phyloP scores from a whole-genome alignment of 495 filamentous ascomycete genomes.

The Hypoxylon trugodes region DNA sequence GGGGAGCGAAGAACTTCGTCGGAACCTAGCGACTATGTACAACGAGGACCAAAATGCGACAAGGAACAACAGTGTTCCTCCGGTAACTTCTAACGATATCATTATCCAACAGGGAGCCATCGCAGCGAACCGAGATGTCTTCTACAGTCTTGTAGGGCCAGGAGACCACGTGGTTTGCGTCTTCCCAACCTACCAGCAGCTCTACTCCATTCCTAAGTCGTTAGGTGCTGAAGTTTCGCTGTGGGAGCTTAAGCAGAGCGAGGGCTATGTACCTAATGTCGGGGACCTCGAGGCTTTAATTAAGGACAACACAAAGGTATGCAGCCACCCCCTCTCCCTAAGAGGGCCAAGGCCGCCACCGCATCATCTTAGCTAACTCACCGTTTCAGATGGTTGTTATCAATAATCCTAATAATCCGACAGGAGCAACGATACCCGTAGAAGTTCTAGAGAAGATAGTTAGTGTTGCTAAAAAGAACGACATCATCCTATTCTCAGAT shows the following conservation, averaged over 20 bases:
- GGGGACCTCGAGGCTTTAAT: constrained; percentile 73
- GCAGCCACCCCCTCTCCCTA: no score
- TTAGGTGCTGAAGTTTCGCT: constrained; percentile 83
- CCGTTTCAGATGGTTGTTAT: constrained; percentile 53
- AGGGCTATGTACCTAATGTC: constrained; percentile 73
- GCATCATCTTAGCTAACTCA: constrained; percentile 5
- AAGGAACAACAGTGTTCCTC: constrained; percentile 4
- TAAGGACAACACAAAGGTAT: constrained; percentile 75
- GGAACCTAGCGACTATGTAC: constrained; percentile 72
- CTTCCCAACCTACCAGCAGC: constrained; percentile 89
- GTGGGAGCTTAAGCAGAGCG: constrained; percentile 74
- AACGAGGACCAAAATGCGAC: constrained; percentile 56
- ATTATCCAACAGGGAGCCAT: constrained; percentile 85
- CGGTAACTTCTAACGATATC: constrained; percentile 67
- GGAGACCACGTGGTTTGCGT: constrained; percentile 92
- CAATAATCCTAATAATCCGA: constrained; percentile 92
- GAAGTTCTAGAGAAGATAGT: constrained; percentile 68
- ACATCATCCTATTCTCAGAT: constrained; percentile 76
- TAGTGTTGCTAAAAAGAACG: constrained; percentile 66
- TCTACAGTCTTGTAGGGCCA: constrained; percentile 78
- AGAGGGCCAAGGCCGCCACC: no score
- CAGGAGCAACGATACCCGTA: constrained; percentile 74
- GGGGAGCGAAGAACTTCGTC: constrained; percentile 69
- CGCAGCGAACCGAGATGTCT: constrained; percentile 78
- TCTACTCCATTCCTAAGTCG: constrained; percentile 78